Evolutionary conservation across 2,329 filamentous ascomycete species (phyloP).

Genomic region (Diaporthe sp.): DNA sequence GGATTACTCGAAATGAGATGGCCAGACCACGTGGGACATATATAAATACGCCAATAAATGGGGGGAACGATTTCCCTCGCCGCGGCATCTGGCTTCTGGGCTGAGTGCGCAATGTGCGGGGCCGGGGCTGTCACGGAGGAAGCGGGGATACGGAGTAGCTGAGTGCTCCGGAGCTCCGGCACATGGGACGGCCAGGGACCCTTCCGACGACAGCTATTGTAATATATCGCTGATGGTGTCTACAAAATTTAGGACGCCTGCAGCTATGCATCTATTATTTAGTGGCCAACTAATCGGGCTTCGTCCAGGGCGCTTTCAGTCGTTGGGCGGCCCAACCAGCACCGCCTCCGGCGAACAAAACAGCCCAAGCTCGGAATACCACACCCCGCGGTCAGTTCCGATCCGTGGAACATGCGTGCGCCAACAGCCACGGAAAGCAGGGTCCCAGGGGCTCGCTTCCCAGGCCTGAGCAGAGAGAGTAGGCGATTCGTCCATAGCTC

Average conservation of each 20-base stretch:
- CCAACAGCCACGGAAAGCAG: not conserved
- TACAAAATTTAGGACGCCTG: not conserved
- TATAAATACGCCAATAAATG: not conserved
- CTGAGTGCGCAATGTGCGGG: conserved; percentile 4
- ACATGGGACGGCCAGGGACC: not conserved
- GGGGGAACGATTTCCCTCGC: conserved; percentile 20
- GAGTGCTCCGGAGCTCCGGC: conserved; percentile 13
- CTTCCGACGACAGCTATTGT: not conserved
- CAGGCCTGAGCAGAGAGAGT: not conserved
- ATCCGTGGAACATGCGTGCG: not conserved
- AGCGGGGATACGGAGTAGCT: conserved; percentile 28
- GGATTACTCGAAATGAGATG: not conserved
- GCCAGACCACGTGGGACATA: not conserved
- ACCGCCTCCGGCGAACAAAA: not conserved
- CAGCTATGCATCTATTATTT: not conserved
- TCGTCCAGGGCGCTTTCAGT: not conserved
- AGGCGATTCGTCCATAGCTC: not conserved
- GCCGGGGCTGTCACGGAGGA: conserved; percentile 27
- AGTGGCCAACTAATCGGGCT: not conserved
- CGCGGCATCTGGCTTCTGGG: conserved; percentile 3
- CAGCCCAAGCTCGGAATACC: not conserved
- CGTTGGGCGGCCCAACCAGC: not conserved
- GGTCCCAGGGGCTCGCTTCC: not conserved
- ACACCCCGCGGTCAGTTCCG: conserved; percentile 9
- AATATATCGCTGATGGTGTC: not conserved